Percentiles rank a stretch among this genome's conserved stretches.
phyloP scores from a whole-genome alignment of 2,329 filamentous ascomycete species.

The Claviceps quebecensis region DNA sequence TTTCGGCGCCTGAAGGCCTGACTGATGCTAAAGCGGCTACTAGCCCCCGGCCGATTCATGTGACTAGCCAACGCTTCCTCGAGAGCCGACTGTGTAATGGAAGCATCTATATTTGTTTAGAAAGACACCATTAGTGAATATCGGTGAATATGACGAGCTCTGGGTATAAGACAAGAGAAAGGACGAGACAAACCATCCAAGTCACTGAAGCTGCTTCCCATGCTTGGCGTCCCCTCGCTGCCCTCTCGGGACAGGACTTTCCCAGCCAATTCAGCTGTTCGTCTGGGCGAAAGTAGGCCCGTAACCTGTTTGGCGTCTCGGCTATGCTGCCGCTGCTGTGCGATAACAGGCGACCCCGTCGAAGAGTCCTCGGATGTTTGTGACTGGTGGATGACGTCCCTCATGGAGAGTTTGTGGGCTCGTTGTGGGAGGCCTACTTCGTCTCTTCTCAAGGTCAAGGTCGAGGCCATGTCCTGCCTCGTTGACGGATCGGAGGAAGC shows the following conservation, averaged over 20 bases:
- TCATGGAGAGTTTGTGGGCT: conserved; percentile 15
- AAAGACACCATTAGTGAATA: background rate
- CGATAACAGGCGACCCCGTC: conserved; percentile 31
- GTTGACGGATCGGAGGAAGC: conserved; percentile 18
- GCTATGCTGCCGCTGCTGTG: conserved; percentile 16
- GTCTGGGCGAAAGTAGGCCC: conserved; percentile 42
- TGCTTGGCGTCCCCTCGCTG: conserved; percentile 63
- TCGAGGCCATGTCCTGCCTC: conserved; percentile 36
- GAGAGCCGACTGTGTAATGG: conserved; percentile 65
- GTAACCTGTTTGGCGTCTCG: conserved; percentile 19
- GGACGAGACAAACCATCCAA: conserved; percentile 46
- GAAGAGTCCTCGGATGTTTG: conserved; percentile 51
- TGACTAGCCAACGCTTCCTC: conserved; percentile 59
- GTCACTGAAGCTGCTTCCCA: conserved; percentile 79
- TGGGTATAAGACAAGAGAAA: background rate
- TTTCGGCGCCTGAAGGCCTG: conserved; percentile 52
- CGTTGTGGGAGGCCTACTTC: conserved; percentile 20
- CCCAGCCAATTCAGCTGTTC: conserved; percentile 43
- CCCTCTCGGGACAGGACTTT: conserved; percentile 46
- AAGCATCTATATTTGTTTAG: conserved; percentile 42
- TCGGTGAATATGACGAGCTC: background rate
- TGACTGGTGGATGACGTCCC: conserved; percentile 28
- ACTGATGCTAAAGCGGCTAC: conserved; percentile 50
- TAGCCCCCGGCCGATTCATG: conserved; percentile 21
- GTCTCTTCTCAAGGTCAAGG: conserved; percentile 38